Conservation (phyloP, 768 basidiomycete genomes). For the Trametes gibbosa region DNA sequence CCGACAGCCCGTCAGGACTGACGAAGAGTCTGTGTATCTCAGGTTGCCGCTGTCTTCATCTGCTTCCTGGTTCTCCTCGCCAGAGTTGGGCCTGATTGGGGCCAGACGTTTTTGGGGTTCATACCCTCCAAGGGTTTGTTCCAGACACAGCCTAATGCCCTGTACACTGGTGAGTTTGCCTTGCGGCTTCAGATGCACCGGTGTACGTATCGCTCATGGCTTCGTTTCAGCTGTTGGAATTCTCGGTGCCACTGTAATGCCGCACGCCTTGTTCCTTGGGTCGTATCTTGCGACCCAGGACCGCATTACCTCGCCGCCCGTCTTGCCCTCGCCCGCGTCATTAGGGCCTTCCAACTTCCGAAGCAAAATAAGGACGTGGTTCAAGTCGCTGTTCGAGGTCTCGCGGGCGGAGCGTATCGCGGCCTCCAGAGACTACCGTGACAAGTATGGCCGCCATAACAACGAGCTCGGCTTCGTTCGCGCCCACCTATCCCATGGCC, state of each 20-base stretch:
- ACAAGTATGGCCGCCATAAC: slow-evolving; percentile 37
- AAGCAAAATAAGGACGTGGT: slow-evolving; percentile 12
- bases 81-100: slow-evolving; percentile 69
- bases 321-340: slow-evolving; percentile 25
- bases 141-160: slow-evolving; percentile 39
- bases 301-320: slow-evolving; percentile 37
- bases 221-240: slow-evolving; percentile 57
- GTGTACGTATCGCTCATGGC: slow-evolving; percentile 29
- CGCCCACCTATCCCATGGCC: slow-evolving; percentile 40
- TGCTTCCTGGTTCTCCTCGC: slow-evolving; percentile 77
- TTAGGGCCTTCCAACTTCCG: not conserved
- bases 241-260: slow-evolving; percentile 86
- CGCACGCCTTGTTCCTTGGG: slow-evolving; percentile 84
- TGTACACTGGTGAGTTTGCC: slow-evolving; percentile 60
- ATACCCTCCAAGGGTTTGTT: slow-evolving; percentile 68
- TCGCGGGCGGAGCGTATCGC: slow-evolving; percentile 25
- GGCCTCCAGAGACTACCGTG: slow-evolving; percentile 23
- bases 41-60: slow-evolving; percentile 53
- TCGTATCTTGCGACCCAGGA: slow-evolving; percentile 83
- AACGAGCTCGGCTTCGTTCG: slow-evolving; percentile 35
- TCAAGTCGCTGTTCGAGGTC: slow-evolving; percentile 23
- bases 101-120: slow-evolving; percentile 67
- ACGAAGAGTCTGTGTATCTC: not conserved
- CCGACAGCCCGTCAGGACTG: not conserved
- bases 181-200: not conserved